Evolutionary conservation across 345 rosid genomes (phyloP).

Genomic region (Schrenkiella parvula): DNA sequence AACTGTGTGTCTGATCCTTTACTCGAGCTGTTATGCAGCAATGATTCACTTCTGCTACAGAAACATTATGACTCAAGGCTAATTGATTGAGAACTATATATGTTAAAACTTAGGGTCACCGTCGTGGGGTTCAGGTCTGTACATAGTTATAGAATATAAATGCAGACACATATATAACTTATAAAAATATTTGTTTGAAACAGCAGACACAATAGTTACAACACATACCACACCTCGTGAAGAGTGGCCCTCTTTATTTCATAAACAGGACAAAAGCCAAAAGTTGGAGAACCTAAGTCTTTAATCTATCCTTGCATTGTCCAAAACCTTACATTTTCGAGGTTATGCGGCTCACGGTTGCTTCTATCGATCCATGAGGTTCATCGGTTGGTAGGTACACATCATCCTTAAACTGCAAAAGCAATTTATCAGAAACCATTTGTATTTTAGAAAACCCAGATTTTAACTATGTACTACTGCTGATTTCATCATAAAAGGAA

Average conservation of each 20-base stretch:
- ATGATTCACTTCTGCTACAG: background rate
- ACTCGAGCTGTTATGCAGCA: background rate
- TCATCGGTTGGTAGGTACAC: conserved; percentile 83
- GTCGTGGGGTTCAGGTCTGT: background rate
- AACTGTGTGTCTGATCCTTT: background rate
- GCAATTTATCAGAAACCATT: background rate
- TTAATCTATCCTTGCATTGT: background rate
- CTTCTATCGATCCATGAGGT: conserved; percentile 94
- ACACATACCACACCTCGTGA: background rate
- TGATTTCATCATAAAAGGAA: background rate
- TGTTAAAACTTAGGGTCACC: background rate
- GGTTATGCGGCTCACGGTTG: conserved; percentile 62
- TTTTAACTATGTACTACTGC: background rate
- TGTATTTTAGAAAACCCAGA: background rate
- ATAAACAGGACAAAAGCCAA: conserved; percentile 19
- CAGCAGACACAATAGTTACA: background rate
- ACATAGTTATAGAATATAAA: background rate
- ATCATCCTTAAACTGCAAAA: conserved; percentile 76
- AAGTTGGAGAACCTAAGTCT: conserved; percentile 7
- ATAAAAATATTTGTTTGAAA: background rate
- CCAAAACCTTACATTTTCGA: conserved; percentile 56
- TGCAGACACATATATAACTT: background rate
- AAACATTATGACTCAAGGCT: background rate
- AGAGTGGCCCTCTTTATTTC: conserved; percentile 16
- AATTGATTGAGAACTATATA: background rate